Evolutionary conservation across 352 stramenopile species (phyloP), one percentile per base, ranked within the genome.

Genomic region (Poterioochromonas sp.): DNA sequence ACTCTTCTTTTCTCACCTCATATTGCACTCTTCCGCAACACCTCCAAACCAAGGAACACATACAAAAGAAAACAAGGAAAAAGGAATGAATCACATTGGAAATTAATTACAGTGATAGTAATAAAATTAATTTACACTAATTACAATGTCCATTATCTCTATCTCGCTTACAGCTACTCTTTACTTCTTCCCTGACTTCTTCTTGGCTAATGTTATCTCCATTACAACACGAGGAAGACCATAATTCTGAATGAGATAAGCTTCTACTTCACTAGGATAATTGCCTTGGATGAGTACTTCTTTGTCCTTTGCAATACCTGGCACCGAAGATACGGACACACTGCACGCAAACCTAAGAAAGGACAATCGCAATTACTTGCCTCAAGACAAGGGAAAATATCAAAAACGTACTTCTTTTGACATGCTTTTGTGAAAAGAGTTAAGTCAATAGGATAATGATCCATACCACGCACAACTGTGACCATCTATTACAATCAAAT

Each of bases 301-400:
- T 15, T 18, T 35, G 8, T 58, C 39, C 15, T 51, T 53, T 3
- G 39, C 12, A 32, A 58, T 74, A 40, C 65, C 65, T 44, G 65
- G 39, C 20, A 74, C 65, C 8, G 37, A 3, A 39, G 8, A 32
- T 18, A 74, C 3, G 8, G 65, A 37, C 0, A 35, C n/a, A 34
- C 40, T 58, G 32, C 65, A 74, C 34, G 65, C 65, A 54, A 74
- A 74, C 29, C 43, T 74, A 43, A 34, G 29, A 34, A 53, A 20
- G 20, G 8, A 8, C 8, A 8, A 53, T 20, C 20, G 44, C 20
- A 20, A 53, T 20, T 53, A 20, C 8, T 20, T 20, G 44, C 20
- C 44, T 20, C 8, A 53, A 8, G 20, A 53, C 8, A 53, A 53
- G 8, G 8, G 20, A 53, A 20, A 20, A 53, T 20, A 53, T 8